Conservation (phyloP, 2,329 filamentous ascomycete species). For the Coniochaeta sp. region DNA sequence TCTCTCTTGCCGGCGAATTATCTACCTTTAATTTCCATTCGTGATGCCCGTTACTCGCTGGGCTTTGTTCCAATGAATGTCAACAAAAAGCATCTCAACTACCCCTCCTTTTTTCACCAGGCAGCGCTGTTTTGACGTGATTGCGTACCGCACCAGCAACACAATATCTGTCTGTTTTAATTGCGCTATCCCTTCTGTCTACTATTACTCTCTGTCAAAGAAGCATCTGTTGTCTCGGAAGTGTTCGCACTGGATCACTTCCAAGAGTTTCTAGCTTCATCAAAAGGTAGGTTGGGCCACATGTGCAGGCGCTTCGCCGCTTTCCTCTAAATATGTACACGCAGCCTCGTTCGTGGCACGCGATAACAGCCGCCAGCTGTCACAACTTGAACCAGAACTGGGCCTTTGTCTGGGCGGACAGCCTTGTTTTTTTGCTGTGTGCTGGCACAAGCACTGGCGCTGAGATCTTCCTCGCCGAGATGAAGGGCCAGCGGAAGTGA, state of each 20-base stretch:
- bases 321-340: background rate
- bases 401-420: background rate
- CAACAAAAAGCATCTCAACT: background rate
- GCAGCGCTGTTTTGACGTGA: background rate
- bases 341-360: background rate
- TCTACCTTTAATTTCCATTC: background rate
- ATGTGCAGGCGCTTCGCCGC: too few relatives aligned
- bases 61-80: background rate
- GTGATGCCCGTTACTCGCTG: background rate
- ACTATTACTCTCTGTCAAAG: too few relatives aligned
- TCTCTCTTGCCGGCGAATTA: background rate
- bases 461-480: background rate
- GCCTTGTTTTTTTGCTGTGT: background rate
- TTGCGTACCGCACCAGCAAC: too few relatives aligned
- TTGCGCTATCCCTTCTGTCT: too few relatives aligned
- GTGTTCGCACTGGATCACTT: too few relatives aligned
- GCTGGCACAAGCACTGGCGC: background rate
- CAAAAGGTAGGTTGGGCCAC: too few relatives aligned
- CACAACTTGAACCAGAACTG: background rate
- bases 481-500: background rate
- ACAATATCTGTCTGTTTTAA: too few relatives aligned
- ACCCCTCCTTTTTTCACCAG: background rate
- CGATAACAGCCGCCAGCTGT: background rate
- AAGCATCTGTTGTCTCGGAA: too few relatives aligned
- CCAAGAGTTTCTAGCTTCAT: too few relatives aligned